phyloP scores from a whole-genome alignment of 192 early-diverging fungal species.

The Backusella morwellensis region DNA sequence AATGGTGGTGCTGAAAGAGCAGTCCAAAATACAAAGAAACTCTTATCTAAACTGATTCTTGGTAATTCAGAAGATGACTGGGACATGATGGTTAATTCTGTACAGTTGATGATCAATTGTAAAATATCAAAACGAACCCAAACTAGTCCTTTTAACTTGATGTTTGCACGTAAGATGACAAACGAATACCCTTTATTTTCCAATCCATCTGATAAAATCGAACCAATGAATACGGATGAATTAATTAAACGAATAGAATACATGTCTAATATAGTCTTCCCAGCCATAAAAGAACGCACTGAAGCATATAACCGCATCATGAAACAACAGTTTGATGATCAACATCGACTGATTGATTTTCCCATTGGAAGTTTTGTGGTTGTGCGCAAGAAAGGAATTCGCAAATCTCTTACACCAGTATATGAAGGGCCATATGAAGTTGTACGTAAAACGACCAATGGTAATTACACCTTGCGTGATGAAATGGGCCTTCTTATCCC shows the following conservation, averaged over 20 bases:
- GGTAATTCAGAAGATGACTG: not conserved
- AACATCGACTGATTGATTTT: not conserved
- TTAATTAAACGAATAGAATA: not conserved
- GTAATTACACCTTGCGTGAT: not conserved
- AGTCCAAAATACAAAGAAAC: not conserved
- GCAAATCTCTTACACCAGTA: not conserved
- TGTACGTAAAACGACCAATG: not conserved
- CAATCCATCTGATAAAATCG: not conserved
- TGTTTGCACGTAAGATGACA: not conserved
- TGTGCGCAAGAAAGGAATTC: not conserved
- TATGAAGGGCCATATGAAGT: not conserved
- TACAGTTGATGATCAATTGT: not conserved
- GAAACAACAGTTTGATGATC: not conserved
- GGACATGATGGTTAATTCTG: not conserved
- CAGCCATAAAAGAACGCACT: not conserved
- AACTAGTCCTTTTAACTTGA: not conserved
- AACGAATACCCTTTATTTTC: not conserved
- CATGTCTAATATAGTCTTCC: not conserved
- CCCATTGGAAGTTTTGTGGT: not conserved
- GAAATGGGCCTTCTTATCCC: not conserved
- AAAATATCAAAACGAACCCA: not conserved
- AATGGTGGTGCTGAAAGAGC: not conserved
- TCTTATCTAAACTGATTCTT: not conserved
- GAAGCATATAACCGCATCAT: not conserved
- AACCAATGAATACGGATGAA: not conserved